Evolutionary conservation across 2,329 filamentous ascomycete species (phyloP), one percentile per base, ranked within the genome.

Genomic region (Ascochyta pisi): DNA sequence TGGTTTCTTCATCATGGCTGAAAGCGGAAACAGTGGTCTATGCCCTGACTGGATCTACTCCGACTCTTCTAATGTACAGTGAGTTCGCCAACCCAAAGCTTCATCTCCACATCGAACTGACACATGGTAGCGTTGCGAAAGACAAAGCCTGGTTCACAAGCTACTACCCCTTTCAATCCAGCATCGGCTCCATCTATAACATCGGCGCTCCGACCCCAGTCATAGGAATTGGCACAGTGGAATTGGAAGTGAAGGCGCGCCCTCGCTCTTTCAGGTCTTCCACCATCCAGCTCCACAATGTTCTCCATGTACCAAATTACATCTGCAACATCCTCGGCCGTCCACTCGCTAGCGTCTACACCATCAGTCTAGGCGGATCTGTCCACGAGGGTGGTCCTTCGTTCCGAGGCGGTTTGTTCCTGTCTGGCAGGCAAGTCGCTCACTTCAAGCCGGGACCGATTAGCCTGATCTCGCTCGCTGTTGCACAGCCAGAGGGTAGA

Each of bases 1-100:
- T 4, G n/a, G 9, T 15, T 16, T 10, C 5, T 8, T 6, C 26
- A 13, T n/a, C 15, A 50, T 50, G 46, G 9, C 22, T 15, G 19
- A 15, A 23, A 6, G 13, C 29, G 22, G 10, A 8, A 24, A 2
- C 10, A 15, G 12, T 12, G 26, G 6, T 3, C 6, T 48, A 8
- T 54, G 43, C 19, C 50, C 50, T 31, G 43, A 54, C 24, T 54
- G 50, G 43, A 43, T 47, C 23, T 54, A 47, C 33, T 47, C 50
- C 23, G 9, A 35, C 9, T 42, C 50, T 9, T 54, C 50, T 15
- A 33, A 47, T 9, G 38, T 54, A 10, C 43, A 54, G 50, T 48
- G 23, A 31, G 43, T 22, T 22, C 2, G 9, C 6, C 15, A 19
- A 19, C 15, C 3, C 15, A 24, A 31, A 31, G 3, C 29, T 31